Evolutionary conservation across 225 moss, liverwort and hornwort genomes (phyloP).

Genomic region (Takakia lepidozioides): DNA sequence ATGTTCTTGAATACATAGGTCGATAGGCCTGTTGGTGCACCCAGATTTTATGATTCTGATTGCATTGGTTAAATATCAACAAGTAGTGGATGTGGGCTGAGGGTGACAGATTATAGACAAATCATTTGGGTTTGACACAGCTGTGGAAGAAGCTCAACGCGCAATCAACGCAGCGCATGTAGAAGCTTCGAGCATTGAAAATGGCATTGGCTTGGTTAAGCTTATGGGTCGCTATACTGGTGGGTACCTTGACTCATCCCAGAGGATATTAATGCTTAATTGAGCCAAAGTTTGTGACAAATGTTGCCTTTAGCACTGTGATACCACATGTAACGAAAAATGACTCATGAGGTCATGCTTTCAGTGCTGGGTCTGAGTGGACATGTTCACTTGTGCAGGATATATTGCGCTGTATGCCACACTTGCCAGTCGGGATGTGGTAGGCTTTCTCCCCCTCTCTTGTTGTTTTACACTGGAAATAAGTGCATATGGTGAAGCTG

Average conservation of each 20-base stretch:
- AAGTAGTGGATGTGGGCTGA: not conserved
- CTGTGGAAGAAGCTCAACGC: slow-evolving; percentile 63
- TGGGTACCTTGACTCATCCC: slow-evolving; percentile 18
- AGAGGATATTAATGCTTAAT: too few species aligned
- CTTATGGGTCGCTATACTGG: slow-evolving; percentile 69
- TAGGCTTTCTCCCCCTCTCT: slow-evolving; percentile 20
- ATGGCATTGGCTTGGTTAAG: slow-evolving; percentile 65
- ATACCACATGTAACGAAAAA: too few species aligned
- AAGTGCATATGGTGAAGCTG: too few species aligned
- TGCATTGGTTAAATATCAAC: too few species aligned
- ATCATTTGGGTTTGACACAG: slow-evolving; percentile 69
- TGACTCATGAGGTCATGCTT: too few species aligned
- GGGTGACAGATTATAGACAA: slow-evolving; percentile 49
- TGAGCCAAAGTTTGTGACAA: too few species aligned
- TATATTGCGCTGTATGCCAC: slow-evolving; percentile 70
- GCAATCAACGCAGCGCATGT: slow-evolving; percentile 69
- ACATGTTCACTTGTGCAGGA: slow-evolving; percentile 29
- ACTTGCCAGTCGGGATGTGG: slow-evolving; percentile 65
- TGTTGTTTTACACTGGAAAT: too few species aligned
- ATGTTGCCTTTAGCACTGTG: too few species aligned
- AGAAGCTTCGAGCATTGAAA: slow-evolving; percentile 48
- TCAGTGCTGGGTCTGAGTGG: too few species aligned
- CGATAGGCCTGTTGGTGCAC: too few species aligned
- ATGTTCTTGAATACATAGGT: too few species aligned
- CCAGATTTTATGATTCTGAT: too few species aligned